Base-by-base conservation (phyloP, 805 yeast genomes). In the Saccharomyces eubayanus region DNA sequence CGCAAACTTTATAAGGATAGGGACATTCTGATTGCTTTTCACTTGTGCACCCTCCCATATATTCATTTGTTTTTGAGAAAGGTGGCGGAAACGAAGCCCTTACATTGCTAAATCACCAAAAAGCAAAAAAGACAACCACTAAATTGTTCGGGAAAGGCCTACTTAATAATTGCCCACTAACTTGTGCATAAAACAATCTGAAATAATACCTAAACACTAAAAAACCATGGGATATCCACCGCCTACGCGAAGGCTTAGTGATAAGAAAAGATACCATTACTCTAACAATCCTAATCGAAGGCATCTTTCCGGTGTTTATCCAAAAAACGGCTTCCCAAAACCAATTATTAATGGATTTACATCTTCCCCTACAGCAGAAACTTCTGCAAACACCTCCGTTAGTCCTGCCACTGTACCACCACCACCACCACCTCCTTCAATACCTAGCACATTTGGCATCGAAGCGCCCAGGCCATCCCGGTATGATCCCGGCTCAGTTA, bases 261-360 rank as follows among this genome's bases (percentile, higher is more conserved):
- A 66, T 24, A 65, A 67, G 57, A 67, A 66, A 57, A 56, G 69
- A 47, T 66, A 66, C 51, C 66, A 66, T 50, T 68, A 66, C 47
- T 57, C 62, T 9, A 62, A 60, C 50, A 64, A 57, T 50, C 61
- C 68, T 24, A 59, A 58, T 48, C 56, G 60, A 43, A 61, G 70
- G 57, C 62, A 62, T 36, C 50, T 21, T 16, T 36, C 57, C 2
- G 56, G 54, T 29, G 48, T 57, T 43, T 61, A 56, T 51, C 48
- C 53, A 2, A 62, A 59, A 46, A 58, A 58, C 47, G 46, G 49
- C 4, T 62, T 57, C 45, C 14, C 51, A n/a, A 55, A 47, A 31
- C 14, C 20, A 12, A 47, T 14, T 30, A 51, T 29, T 48, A 36
- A 36, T 36, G 43, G 43, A 16, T 36, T 36, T 36, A 21, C 20